These are phyloP conservation scores for Chaetomiaceae sp. DNA, from an alignment of 2,329 filamentous ascomycete genomes.

Conservation along the genomic window DNA sequence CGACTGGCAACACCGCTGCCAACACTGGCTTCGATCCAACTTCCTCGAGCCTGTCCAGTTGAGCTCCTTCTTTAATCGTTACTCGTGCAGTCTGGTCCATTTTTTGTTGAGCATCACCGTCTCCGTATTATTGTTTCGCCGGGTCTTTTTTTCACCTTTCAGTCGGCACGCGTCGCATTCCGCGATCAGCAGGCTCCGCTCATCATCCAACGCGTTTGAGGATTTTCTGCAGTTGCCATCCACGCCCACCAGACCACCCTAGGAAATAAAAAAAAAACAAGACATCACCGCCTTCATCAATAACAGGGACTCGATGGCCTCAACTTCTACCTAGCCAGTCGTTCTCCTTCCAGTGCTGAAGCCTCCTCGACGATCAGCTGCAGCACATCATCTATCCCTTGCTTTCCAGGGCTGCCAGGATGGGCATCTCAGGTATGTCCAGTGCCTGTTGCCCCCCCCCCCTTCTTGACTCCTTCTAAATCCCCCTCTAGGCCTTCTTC, in stretches of 20 bases:
- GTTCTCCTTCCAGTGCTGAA: not conserved
- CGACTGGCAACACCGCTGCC: constrained; percentile 1
- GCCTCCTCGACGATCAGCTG: not conserved
- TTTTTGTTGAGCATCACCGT: constrained; percentile 8
- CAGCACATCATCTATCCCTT: not conserved
- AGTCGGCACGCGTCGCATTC: constrained; percentile 7
- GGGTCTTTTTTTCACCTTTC: too few relatives aligned
- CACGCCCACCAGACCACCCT: not conserved
- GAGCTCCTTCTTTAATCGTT: not conserved
- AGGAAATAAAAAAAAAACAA: too few relatives aligned
- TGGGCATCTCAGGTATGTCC: constrained; percentile 26
- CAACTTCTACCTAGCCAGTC: constrained; percentile 1
- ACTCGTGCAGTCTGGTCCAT: too few relatives aligned
- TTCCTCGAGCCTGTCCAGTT: not conserved
- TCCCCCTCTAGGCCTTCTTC: constrained; percentile 65
- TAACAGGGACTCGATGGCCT: constrained; percentile 14
- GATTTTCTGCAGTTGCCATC: not conserved
- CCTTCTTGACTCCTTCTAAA: too few relatives aligned
- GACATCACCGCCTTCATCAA: not conserved
- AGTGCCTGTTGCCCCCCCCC: not conserved
- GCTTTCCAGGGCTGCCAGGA: constrained; percentile 8
- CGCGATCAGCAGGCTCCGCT: constrained; percentile 3
- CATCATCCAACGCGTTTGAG: not conserved
- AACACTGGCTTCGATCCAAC: not conserved
- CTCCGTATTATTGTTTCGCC: constrained; percentile 1